Base-by-base conservation (phyloP, 805 yeast species). In the Kluyveromyces nonfermentans region DNA sequence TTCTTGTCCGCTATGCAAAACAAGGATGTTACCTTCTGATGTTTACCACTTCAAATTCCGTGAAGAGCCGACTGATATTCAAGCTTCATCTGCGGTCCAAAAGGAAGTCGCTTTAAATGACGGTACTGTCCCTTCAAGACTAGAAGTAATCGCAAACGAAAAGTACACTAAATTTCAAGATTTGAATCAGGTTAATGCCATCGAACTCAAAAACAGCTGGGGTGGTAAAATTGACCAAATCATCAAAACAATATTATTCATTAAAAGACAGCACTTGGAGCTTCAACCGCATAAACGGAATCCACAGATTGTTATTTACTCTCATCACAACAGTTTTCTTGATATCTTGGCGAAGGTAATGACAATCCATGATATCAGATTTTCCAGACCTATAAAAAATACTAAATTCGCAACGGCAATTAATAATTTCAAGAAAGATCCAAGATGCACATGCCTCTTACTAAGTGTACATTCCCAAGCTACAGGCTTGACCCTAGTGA, bases 161-260 rank as follows among this genome's bases (percentile, higher is more conserved):
- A 55, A 55, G 41, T 59, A 57, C 38, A 35, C 40, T 6, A 25
- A 37, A 25, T 60, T 53, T 42, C 55, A 55, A 10, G 49, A 54
- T 16, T 59, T 81, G 30, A 56, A 62, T 6, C 71, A 72, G 37
- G 78, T 84, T 20, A 62, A 68, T 34, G 62, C 68, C 12, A 68
- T 73, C 18, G 52, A 52, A 1, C 53, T 80, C 17, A 64, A 59
- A 35, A 70, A 70, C 31, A 70, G 72, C 40, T 89, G 81, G 61
- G 96, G 97, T 9, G 77, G 96, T 1, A 93, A 93, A 56, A 77
- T 90, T 31, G 95, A 93, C 63, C 75, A 79, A 69, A 82, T 90
- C 34, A 73, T 88, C 8, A 76, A 80, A 52, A 87, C 85, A 47
- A 74, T 84, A 5, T 60, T 79, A 10, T 83, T 80, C 68, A 64